Base-by-base conservation (phyloP, 768 basidiomycete species). In the Cyathus striatus region DNA sequence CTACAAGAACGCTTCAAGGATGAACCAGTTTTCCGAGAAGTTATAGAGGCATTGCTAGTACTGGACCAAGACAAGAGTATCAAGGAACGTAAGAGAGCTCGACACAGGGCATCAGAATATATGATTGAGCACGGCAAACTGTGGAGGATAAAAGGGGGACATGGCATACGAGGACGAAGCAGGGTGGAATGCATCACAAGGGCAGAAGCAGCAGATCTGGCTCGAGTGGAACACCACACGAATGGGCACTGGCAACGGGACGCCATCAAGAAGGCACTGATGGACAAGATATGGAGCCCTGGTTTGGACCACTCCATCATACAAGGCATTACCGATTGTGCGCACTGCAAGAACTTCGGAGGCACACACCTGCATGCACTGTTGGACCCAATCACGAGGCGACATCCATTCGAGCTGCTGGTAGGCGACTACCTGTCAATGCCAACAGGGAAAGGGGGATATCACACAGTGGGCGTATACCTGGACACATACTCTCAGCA, bases 381-480 rank as follows among this genome's bases (percentile, higher is more conserved):
- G 0, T 50, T 69, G 6, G 49, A 68, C 23, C 70, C 64, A 0
- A 64, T 71, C 32, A 66, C 58, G 6, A 25, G 59, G 0, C 43
- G 52, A 0, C 64, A 64, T 36, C 70, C 68, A 5, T 69, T 68
- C 45, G 57, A 69, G 38, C 49, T 70, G 3, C 10, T 69, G 14
- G 65, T 66, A 0, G 54, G 46, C 0, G 61, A 71, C 49, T 62
- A 63, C 24, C 50, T 72, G 13, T 56, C 58, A 0, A 43, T 69
- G 43, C 63, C 62, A 0, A 49, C 32, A 6, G 68, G 64, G 0
- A 63, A 55, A 34, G 64, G 63, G 0, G 60, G 63, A 0, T 62
- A 46, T 35, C 47, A 50, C 6, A 64, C 49, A 1, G 14, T 66
- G 2, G 46, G 54, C 0, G 42, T 70, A 1, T 58, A 49, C 20